These are phyloP conservation scores for Byssochlamys sp. DNA, from an alignment of 2,329 filamentous ascomycete species.

Conservation along the genomic window DNA sequence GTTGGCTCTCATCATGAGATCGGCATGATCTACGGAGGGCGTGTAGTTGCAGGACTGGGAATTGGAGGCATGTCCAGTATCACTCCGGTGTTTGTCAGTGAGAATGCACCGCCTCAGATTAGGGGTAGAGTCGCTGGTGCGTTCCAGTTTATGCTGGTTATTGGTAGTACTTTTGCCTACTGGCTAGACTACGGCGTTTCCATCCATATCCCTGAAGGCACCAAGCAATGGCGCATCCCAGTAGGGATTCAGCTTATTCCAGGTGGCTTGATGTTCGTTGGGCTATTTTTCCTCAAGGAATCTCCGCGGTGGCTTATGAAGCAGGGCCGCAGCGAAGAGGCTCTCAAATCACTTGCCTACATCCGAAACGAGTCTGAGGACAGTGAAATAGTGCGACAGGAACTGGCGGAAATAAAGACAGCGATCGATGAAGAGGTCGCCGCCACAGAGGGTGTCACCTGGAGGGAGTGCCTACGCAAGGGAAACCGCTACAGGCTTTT, in stretches of 20 bases:
- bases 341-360: slow-evolving; percentile 28
- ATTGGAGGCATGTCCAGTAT: slow-evolving; percentile 32
- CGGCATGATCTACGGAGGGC: slow-evolving; percentile 27
- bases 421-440: slow-evolving; percentile 34
- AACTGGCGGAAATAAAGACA: slow-evolving; percentile 31
- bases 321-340: slow-evolving; percentile 39
- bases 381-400: slow-evolving; percentile 19
- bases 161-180: slow-evolving; percentile 41
- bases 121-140: slow-evolving; percentile 27
- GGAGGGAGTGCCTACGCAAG: slow-evolving; percentile 30
- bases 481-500: slow-evolving; percentile 31
- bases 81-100: slow-evolving; percentile 29
- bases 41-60: slow-evolving; percentile 28
- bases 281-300: slow-evolving; percentile 44
- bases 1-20: slow-evolving; percentile 21
- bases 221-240: slow-evolving; percentile 45
- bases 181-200: slow-evolving; percentile 46
- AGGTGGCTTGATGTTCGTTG: slow-evolving; percentile 40
- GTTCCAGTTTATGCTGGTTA: slow-evolving; percentile 30
- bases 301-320: slow-evolving; percentile 47
- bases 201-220: slow-evolving; percentile 33
- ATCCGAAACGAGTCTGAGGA: slow-evolving; percentile 23
- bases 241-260: slow-evolving; percentile 46
- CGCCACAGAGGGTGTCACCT: slow-evolving; percentile 32
- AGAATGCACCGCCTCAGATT: slow-evolving; percentile 23